These are phyloP conservation scores for Symbiodinium natans DNA, from an alignment of 73 alveolate genomes.

Conservation along the genomic window DNA sequence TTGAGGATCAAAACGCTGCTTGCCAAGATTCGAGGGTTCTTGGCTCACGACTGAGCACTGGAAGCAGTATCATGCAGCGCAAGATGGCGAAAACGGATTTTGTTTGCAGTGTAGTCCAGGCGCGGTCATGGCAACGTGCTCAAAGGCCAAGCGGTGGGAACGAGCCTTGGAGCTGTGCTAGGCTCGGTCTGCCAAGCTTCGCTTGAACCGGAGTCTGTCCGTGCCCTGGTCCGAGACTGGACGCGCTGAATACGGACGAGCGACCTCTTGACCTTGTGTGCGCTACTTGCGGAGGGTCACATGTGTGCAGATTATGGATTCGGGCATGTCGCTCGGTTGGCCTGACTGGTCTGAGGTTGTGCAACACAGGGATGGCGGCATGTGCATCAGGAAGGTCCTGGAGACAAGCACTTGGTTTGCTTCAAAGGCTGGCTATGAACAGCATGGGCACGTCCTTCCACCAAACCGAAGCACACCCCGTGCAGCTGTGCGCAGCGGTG, in stretches of 20 bases:
- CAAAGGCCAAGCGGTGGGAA: background rate
- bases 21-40: background rate
- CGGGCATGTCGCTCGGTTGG: too few species aligned
- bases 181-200: background rate
- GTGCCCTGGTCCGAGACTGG: background rate
- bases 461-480: too few species aligned
- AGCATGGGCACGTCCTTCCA: too few species aligned
- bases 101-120: background rate
- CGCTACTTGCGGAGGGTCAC: background rate
- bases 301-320: too few species aligned
- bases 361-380: slow-evolving; percentile 77
- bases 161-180: background rate
- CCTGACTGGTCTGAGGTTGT: too few species aligned
- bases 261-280: background rate
- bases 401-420: background rate
- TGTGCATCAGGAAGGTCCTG: slow-evolving; percentile 42
- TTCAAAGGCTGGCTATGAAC: too few species aligned
- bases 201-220: background rate
- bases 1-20: too few species aligned
- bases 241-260: background rate
- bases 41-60: background rate
- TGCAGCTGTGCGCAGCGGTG: background rate
- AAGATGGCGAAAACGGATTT: too few species aligned
- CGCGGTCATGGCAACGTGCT: background rate
- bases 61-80: too few species aligned